phyloP scores from a whole-genome alignment of 2,329 filamentous ascomycete species.

The Paecilomyces formosus region DNA sequence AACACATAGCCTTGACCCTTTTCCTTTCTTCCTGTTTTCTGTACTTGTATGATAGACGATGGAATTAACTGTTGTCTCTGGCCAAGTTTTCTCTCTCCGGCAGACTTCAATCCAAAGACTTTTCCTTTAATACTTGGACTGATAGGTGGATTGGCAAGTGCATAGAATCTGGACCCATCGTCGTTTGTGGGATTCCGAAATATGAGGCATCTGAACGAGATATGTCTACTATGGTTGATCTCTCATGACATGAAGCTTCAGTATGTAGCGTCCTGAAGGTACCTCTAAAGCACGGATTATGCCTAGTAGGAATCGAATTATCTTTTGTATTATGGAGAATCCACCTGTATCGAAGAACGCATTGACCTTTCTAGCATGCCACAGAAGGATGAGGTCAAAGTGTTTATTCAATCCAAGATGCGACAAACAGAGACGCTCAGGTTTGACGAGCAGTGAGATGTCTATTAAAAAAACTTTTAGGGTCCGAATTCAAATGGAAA shows the following conservation, averaged over 20 bases:
- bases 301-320: too few species aligned
- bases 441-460: too few species aligned
- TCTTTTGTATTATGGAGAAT: too few species aligned
- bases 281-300: background rate
- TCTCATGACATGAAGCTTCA: background rate
- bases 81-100: slow-evolving; percentile 15
- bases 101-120: background rate
- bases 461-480: too few species aligned
- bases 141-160: background rate
- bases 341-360: too few species aligned
- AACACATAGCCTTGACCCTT: slow-evolving; percentile 16
- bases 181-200: background rate
- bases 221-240: background rate
- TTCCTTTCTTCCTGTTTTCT: slow-evolving; percentile 26
- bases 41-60: slow-evolving; percentile 42
- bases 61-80: slow-evolving; percentile 38
- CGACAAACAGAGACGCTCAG: too few species aligned
- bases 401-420: too few species aligned
- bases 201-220: background rate
- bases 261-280: background rate
- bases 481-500: too few species aligned
- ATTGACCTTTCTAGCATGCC: too few species aligned
- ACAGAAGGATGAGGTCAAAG: too few species aligned
- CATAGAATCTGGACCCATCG: background rate
- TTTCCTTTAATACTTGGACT: background rate